Base-by-base conservation (phyloP, 202 grass and related monocot genomes). In the Elaeis oleifera region DNA sequence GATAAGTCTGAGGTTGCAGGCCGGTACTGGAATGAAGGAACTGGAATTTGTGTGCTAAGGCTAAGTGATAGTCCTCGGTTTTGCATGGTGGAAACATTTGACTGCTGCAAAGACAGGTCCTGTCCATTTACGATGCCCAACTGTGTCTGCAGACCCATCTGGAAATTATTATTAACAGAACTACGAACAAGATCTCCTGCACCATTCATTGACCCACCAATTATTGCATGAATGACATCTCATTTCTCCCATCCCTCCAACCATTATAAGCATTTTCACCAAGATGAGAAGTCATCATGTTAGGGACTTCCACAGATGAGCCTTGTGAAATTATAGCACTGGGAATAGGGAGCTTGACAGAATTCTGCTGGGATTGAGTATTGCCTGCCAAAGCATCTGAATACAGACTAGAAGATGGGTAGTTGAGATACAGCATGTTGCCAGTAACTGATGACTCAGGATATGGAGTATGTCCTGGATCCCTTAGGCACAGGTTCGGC, bases 11-110 rank as follows among this genome's bases (percentile, higher is more conserved):
- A 65, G 63, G 54, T 72, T 9, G 51, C 57, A 22, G 75, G 75
- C 0, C 66, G 75, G 60, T 92, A 89, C 78, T 94, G 94, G 65
- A 89, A 94, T 5, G 84, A 78, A 24, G 94, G 80, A 58, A 99
- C 49, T 1, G 85, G 85, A 52, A 94, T 82, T 36, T 99, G 94
- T 23, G 80, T 63, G 63, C 85, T 70, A 4, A 99, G 85, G 67
- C 94, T 94, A 51, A 99, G 85, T 15, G 94, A 99, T 26, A 99
- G 75, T 23, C 94, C 83, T 57, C 94, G 94, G 36, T 77, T 83
- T 13, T 67, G 73, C 79, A 87, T 71, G 55, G 69, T 62, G 6
- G 80, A 56, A 56, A 89, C 59, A 72, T 68, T 82, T 17, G 84
- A 52, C 5, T 55, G 70, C 58, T 63, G 70, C 28, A 63, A 25